These are phyloP conservation scores for Kodamaea suecica DNA, from an alignment of 1,139 yeast species.

Conservation along the genomic window DNA sequence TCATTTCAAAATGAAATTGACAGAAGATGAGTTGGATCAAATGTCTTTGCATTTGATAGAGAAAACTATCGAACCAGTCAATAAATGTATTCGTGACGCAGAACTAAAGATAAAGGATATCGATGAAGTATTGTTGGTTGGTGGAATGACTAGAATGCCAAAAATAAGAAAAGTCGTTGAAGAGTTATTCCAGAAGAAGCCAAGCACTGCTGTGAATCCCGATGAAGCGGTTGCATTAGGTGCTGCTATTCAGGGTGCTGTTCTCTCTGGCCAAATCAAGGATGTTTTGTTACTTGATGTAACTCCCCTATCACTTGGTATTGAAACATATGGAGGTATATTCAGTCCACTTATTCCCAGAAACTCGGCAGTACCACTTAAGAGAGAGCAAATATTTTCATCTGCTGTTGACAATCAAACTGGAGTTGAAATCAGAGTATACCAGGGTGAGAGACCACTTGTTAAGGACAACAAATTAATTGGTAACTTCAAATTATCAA, in stretches of 20 bases:
- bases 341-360: slow-evolving; percentile 75
- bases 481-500: slow-evolving; percentile 66
- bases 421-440: slow-evolving; percentile 73
- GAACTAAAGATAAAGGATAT: slow-evolving; percentile 59
- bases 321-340: slow-evolving; percentile 79
- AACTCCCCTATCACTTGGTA: slow-evolving; percentile 75
- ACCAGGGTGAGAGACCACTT: slow-evolving; percentile 74
- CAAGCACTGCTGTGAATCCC: slow-evolving; percentile 69
- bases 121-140: slow-evolving; percentile 71
- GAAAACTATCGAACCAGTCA: slow-evolving; percentile 62
- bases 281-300: slow-evolving; percentile 76
- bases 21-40: slow-evolving; percentile 61
- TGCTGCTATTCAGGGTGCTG: slow-evolving; percentile 83
- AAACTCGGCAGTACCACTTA: slow-evolving; percentile 73
- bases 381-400: slow-evolving; percentile 67
- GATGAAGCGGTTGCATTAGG: slow-evolving; percentile 86
- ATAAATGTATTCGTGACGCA: slow-evolving; percentile 67
- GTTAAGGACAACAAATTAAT: slow-evolving; percentile 71
- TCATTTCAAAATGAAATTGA: slow-evolving; percentile 50
- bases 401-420: slow-evolving; percentile 88
- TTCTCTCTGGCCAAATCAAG: slow-evolving; percentile 64
- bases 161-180: slow-evolving; percentile 58
- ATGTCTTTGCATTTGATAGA: slow-evolving; percentile 61
- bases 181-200: slow-evolving; percentile 53
- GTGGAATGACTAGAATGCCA: slow-evolving; percentile 89